phyloP scores from a whole-genome alignment of 352 stramenopile genomes.

The Phytopythium chamaehyphon region DNA sequence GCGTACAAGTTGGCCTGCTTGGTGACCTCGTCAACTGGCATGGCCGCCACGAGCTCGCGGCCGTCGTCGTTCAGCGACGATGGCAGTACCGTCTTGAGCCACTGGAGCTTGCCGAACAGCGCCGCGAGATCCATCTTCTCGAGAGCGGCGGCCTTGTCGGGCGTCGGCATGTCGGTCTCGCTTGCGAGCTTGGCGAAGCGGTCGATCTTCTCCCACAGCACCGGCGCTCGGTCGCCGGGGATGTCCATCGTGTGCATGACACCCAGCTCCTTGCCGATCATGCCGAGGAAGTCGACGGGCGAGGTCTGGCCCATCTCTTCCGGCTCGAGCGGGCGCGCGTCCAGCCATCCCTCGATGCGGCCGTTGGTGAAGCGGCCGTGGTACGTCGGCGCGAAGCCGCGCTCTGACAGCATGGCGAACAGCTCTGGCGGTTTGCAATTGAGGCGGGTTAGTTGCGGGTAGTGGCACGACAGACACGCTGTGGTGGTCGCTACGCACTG shows the following conservation, averaged over 20 bases:
- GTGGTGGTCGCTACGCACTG: slow-evolving; percentile 65
- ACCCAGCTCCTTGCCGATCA: slow-evolving; percentile 87
- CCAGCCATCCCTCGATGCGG: slow-evolving; percentile 89
- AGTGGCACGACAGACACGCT: too few species aligned
- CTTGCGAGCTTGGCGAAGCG: slow-evolving; percentile 75
- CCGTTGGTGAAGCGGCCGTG: slow-evolving; percentile 91
- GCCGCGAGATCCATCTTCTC: slow-evolving; percentile 56
- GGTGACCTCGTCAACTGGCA: slow-evolving; percentile 64
- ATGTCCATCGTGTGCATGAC: slow-evolving; percentile 88
- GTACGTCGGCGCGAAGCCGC: slow-evolving; percentile 86
- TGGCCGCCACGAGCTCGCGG: slow-evolving; percentile 39
- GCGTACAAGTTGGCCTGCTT: slow-evolving; percentile 75
- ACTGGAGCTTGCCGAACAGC: slow-evolving; percentile 62
- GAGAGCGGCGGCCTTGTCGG: slow-evolving; percentile 50
- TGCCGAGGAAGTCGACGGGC: slow-evolving; percentile 74
- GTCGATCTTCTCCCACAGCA: slow-evolving; percentile 81
- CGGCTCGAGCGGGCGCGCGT: slow-evolving; percentile 76
- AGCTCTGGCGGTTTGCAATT: slow-evolving; percentile 54
- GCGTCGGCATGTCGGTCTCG: slow-evolving; percentile 54
- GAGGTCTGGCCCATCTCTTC: slow-evolving; percentile 81
- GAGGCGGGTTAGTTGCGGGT: too few species aligned
- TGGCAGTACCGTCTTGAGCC: slow-evolving; percentile 82
- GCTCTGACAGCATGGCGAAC: slow-evolving; percentile 79
- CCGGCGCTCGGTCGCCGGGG: slow-evolving; percentile 41
- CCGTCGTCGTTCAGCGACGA: slow-evolving; percentile 70